Conservation (phyloP, 192 early-diverging fungal genomes). For the Coemansia sp. region DNA sequence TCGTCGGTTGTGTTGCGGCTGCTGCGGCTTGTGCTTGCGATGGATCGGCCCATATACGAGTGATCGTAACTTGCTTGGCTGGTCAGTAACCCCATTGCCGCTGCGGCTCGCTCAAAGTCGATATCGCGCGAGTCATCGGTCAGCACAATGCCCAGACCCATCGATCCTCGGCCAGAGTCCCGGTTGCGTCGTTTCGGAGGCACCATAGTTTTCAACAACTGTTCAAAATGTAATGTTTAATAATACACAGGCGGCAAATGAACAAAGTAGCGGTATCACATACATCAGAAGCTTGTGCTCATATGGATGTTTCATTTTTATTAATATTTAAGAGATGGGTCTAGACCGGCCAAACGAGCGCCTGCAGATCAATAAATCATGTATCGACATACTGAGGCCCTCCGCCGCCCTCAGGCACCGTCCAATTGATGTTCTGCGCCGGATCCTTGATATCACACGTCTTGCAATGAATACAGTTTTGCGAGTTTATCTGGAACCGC, state of each 20-base stretch:
- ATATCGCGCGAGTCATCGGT: constrained; percentile 7
- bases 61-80: background rate
- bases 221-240: no score
- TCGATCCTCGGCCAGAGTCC: constrained; percentile 15
- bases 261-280: no score
- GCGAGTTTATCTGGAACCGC: constrained; percentile 94
- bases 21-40: background rate
- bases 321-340: no score
- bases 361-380: constrained; percentile 27
- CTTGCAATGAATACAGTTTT: constrained; percentile 99
- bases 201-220: no score
- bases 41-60: background rate
- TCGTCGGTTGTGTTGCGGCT: background rate
- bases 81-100: constrained; percentile 8
- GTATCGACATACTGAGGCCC: constrained; percentile 78
- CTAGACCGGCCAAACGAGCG: background rate
- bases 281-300: no score
- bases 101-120: constrained; percentile 16
- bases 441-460: constrained; percentile 99
- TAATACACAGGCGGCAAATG: no score
- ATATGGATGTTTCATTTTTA: no score
- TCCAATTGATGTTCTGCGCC: constrained; percentile 98
- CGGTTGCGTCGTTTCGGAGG: background rate
- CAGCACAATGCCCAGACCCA: constrained; percentile 42
- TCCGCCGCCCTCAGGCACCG: constrained; percentile 85